A percentile compares a stretch with the other conserved stretches of the same genome.
Evolutionary conservation across 257 asterid species (phyloP).

Genomic region (Anisodus acutangulus): DNA sequence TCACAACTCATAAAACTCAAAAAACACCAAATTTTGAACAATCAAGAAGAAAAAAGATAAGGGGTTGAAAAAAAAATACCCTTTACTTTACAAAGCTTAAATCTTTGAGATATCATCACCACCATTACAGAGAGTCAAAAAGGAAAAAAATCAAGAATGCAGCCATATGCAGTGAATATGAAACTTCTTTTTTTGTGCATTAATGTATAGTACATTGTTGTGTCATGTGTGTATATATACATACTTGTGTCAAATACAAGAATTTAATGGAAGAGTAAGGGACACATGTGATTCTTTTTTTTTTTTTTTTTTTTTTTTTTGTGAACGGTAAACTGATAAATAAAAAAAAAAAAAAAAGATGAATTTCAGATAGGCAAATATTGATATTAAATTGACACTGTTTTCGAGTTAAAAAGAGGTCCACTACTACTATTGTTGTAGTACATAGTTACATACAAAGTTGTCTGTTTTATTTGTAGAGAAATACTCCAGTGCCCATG

Average conservation of each 20-base stretch:
- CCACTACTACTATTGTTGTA: background rate
- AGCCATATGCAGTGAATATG: constrained; percentile 16
- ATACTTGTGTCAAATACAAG: background rate
- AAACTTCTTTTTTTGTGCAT: background rate
- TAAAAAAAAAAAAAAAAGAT: too few species aligned
- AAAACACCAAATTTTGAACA: background rate
- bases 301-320: background rate
- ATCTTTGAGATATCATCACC: background rate
- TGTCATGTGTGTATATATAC: background rate
- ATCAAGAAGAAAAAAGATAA: background rate
- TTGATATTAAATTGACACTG: background rate
- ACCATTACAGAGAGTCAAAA: constrained; percentile 26
- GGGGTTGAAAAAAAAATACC: background rate
- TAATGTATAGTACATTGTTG: background rate
- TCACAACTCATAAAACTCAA: constrained; percentile 15
- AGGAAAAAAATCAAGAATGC: constrained; percentile 27
- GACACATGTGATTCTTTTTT: background rate
- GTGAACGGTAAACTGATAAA: background rate
- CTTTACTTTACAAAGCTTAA: constrained; percentile 25
- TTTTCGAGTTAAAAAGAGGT: background rate
- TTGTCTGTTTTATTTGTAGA: background rate
- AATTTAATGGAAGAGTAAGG: constrained; percentile 25
- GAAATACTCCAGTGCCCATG: background rate
- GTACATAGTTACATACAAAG: background rate
- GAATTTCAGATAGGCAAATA: background rate